phyloP scores from a whole-genome alignment of 441 rosid genomes.

The Eruca vesicaria region DNA sequence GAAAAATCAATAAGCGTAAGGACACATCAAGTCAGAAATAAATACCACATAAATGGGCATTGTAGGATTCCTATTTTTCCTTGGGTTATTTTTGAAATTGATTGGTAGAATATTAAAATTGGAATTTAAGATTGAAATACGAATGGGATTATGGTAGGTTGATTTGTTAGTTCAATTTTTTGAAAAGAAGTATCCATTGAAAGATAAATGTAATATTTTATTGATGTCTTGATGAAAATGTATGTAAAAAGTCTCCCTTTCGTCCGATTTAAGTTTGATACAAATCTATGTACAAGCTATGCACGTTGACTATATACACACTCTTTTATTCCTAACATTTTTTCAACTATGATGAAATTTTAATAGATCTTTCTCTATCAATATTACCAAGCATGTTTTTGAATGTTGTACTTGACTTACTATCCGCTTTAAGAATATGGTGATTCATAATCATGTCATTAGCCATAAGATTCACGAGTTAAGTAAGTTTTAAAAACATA shows the following conservation, averaged over 20 bases:
- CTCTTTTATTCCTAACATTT: background rate
- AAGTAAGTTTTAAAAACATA: background rate
- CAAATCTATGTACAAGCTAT: slow-evolving; percentile 14
- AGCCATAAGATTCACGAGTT: background rate
- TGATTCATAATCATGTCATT: background rate
- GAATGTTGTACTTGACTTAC: background rate
- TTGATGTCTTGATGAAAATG: slow-evolving; percentile 11
- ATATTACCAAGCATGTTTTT: background rate
- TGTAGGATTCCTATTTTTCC: background rate
- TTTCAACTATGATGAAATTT: background rate
- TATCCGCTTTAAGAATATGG: background rate
- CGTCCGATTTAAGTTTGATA: slow-evolving; percentile 15
- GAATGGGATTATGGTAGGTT: slow-evolving; percentile 11
- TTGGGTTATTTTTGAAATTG: background rate
- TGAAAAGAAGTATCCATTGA: slow-evolving; percentile 7
- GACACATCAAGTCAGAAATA: background rate
- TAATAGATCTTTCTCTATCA: background rate
- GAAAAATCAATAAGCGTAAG: background rate
- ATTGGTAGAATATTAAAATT: background rate
- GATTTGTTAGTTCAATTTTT: slow-evolving; percentile 15
- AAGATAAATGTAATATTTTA: background rate
- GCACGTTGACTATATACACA: background rate
- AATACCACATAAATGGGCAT: background rate
- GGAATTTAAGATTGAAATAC: background rate
- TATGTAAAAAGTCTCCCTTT: slow-evolving; percentile 14